These are phyloP conservation scores for Scytalidium sp. DNA, from an alignment of 2,329 filamentous ascomycete genomes.

Conservation along the genomic window DNA sequence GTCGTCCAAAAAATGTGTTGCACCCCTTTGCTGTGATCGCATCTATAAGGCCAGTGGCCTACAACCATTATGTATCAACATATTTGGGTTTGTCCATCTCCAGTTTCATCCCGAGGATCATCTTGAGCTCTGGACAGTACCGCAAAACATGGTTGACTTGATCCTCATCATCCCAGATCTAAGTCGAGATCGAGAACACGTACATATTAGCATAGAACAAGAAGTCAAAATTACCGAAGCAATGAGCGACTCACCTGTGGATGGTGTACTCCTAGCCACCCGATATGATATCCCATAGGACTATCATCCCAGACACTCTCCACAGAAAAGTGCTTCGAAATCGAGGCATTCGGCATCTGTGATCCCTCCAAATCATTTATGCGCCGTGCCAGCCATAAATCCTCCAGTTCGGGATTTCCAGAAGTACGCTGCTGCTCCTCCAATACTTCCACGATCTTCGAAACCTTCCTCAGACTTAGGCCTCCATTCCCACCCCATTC, in stretches of 20 bases:
- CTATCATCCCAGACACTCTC: slow-evolving; percentile 47
- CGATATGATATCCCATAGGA: slow-evolving; percentile 52
- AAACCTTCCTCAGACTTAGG: slow-evolving; percentile 21
- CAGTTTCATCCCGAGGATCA: slow-evolving; percentile 54
- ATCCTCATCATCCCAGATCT: slow-evolving; percentile 42
- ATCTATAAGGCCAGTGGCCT: too few relatives aligned
- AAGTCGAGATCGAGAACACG: slow-evolving; percentile 23
- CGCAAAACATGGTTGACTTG: slow-evolving; percentile 47
- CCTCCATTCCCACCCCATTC: slow-evolving; percentile 26
- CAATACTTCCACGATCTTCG: slow-evolving; percentile 20
- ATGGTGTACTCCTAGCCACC: slow-evolving; percentile 32
- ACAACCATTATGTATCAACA: neutral
- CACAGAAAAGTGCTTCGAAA: slow-evolving; percentile 41
- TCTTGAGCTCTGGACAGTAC: slow-evolving; percentile 53
- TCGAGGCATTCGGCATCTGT: slow-evolving; percentile 16
- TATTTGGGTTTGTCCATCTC: slow-evolving; percentile 34
- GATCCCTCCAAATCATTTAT: slow-evolving; percentile 26
- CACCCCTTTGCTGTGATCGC: too few relatives aligned
- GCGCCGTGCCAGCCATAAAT: slow-evolving; percentile 42
- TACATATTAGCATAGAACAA: slow-evolving; percentile 26
- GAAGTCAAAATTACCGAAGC: slow-evolving; percentile 27
- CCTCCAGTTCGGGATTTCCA: slow-evolving; percentile 45
- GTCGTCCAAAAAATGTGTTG: too few relatives aligned
- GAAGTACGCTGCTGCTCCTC: slow-evolving; percentile 34
- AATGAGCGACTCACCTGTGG: slow-evolving; percentile 33